phyloP scores from a whole-genome alignment of 108 stramenopile genomes.

The Licmophora abbreviata region DNA sequence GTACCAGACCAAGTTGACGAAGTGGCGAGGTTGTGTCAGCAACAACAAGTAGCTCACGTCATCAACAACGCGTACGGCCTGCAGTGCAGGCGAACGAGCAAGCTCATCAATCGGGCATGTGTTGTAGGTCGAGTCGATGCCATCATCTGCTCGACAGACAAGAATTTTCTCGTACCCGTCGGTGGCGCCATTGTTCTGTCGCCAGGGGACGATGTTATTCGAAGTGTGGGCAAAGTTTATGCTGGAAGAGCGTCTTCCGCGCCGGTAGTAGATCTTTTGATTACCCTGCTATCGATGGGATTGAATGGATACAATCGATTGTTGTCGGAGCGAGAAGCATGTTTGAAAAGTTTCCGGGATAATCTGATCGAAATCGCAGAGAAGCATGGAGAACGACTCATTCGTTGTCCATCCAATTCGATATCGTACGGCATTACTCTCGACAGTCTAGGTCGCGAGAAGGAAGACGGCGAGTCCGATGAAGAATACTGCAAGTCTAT shows the following conservation, averaged over 20 bases:
- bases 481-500: constrained; percentile 18
- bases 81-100: constrained; percentile 75
- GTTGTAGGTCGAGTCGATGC: constrained; percentile 93
- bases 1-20: constrained; percentile 88
- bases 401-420: constrained; percentile 82
- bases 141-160: constrained; percentile 96
- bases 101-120: constrained; percentile 77
- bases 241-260: constrained; percentile 94
- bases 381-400: constrained; percentile 76
- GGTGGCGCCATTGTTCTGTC: constrained; percentile 89
- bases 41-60: constrained; percentile 72
- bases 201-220: constrained; percentile 60
- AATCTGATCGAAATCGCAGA: constrained; percentile 53
- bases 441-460: constrained; percentile 38
- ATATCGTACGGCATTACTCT: constrained; percentile 95
- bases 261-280: constrained; percentile 93
- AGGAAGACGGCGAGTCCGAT: constrained; percentile 18
- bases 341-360: constrained; percentile 38
- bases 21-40: constrained; percentile 76
- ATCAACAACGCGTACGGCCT: constrained; percentile 99
- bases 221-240: constrained; percentile 83
- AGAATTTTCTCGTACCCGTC: constrained; percentile 98
- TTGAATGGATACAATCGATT: constrained; percentile 66
- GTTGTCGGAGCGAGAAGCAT: constrained; percentile 45
- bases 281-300: constrained; percentile 95